Evolutionary conservation across 2,329 filamentous ascomycete genomes (phyloP), one percentile per base, ranked within the genome.

Genomic region (Aspergillus persii): DNA sequence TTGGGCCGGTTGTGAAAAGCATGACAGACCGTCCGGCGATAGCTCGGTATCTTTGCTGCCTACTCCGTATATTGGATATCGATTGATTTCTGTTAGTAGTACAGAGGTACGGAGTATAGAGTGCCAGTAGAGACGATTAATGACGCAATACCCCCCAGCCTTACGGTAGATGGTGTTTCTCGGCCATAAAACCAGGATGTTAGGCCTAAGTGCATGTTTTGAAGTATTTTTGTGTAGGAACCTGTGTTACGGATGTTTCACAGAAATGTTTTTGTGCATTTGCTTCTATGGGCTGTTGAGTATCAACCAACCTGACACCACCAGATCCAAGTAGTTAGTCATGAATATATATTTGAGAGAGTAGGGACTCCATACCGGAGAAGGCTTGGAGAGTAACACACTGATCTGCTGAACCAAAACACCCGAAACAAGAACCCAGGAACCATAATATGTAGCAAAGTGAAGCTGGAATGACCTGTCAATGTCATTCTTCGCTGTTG

Each of bases 391-490:
- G 4, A 15, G 15, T 41, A 15, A 41, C 36, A 41, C 36, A 41
- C 36, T 15, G 36, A 41, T 41, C 15, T 41, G 4, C 36, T n/a
- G 36, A 41, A 12, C n/a, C 5, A 41, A 41, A 41, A 41, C 36
- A 41, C n/a, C 12, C 15, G 12, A 41, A 41, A 41, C 36, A n/a
- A 41, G 12, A 6, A 15, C 15, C 7, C n/a, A n/a, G 15, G 12
- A 48, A 60, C 58, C 31, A 62, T 54, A 48, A 29, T 29, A 39
- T 49, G 46, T n/a, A 47, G 30, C 31, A 31, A 29, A 47, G 30
- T 29, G 12, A 44, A 39, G n/a, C n/a, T 41, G 15, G 15, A 15
- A n/a, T 41, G 36, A 41, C 36, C 36, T 41, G 36, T 41, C 36
- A 41, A 15, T n/a, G n/a, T 12, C 36, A 41, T n/a, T 41, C 12